A percentile compares a stretch with the other conserved stretches of the same genome.
Evolutionary conservation across 225 moss, liverwort and hornwort species (phyloP).

Genomic region (Bryum argenteum): DNA sequence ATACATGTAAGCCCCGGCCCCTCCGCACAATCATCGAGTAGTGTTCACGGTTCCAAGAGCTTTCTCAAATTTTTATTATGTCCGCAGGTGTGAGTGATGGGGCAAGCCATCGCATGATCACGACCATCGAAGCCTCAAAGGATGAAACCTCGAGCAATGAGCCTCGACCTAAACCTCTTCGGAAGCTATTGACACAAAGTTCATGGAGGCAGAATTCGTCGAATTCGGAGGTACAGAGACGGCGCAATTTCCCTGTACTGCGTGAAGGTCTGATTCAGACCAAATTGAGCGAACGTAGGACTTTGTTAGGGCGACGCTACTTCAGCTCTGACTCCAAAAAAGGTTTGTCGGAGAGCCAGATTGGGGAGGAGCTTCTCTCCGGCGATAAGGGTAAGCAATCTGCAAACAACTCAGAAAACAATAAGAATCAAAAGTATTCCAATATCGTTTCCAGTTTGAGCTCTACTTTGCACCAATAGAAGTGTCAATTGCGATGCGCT

Average conservation of each 20-base stretch:
- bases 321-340: constrained; percentile 18
- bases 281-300: constrained; percentile 31
- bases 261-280: constrained; percentile 22
- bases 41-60: constrained; percentile 4
- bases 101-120: constrained; percentile 10
- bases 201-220: constrained; percentile 23
- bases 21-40: not conserved
- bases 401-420: not conserved
- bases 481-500: constrained; percentile 8
- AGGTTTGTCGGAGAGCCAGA: constrained; percentile 46
- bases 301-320: constrained; percentile 34
- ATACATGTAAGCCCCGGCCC: constrained; percentile 22
- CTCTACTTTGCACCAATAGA: not conserved
- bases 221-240: constrained; percentile 17
- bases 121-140: not conserved
- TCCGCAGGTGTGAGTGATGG: constrained; percentile 32
- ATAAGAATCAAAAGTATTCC: no score
- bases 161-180: constrained; percentile 9
- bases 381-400: constrained; percentile 28
- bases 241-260: constrained; percentile 22
- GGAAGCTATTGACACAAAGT: constrained; percentile 13
- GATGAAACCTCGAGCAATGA: constrained; percentile 17
- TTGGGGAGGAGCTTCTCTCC: constrained; percentile 46
- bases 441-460: no score
- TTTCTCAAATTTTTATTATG: not conserved